phyloP scores from a whole-genome alignment of 2,329 filamentous ascomycete genomes.

The Venturia carpophila region DNA sequence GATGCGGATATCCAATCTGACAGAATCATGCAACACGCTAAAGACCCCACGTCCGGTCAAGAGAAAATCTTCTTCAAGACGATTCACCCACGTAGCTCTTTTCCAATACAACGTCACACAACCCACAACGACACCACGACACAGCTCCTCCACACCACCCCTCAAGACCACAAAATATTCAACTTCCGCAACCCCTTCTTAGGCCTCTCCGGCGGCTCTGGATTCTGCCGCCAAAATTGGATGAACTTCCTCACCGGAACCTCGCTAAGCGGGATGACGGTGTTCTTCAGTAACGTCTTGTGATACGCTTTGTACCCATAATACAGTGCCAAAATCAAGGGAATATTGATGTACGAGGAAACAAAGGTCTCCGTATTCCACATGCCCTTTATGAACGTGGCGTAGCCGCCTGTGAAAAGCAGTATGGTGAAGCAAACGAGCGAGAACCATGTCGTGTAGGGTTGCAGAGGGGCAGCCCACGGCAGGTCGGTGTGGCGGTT shows the following conservation, averaged over 20 bases:
- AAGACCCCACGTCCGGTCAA: too few species aligned
- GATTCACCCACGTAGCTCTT: too few species aligned
- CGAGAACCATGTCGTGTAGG: constrained; percentile 58
- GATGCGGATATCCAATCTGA: too few species aligned
- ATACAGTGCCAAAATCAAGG: constrained; percentile 61
- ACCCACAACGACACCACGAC: too few species aligned
- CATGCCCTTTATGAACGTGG: constrained; percentile 50
- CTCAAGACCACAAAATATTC: constrained; percentile 3
- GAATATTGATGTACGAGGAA: constrained; percentile 59
- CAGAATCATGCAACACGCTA: too few species aligned
- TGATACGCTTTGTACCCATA: constrained; percentile 57
- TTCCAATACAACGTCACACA: too few species aligned
- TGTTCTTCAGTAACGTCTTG: constrained; percentile 31
- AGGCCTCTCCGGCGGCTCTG: neutral
- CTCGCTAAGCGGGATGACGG: neutral
- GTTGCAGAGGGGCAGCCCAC: constrained; percentile 63
- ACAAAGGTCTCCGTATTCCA: constrained; percentile 33
- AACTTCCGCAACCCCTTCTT: neutral
- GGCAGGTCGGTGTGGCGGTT: constrained; percentile 33
- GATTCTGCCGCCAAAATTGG: neutral
- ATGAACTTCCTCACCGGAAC: neutral
- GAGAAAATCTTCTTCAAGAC: too few species aligned
- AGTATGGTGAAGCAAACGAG: constrained; percentile 65
- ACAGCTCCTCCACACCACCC: too few species aligned
- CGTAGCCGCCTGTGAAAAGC: constrained; percentile 66